phyloP scores from a whole-genome alignment of 1,139 yeast genomes.

The Yarrowia galli region DNA sequence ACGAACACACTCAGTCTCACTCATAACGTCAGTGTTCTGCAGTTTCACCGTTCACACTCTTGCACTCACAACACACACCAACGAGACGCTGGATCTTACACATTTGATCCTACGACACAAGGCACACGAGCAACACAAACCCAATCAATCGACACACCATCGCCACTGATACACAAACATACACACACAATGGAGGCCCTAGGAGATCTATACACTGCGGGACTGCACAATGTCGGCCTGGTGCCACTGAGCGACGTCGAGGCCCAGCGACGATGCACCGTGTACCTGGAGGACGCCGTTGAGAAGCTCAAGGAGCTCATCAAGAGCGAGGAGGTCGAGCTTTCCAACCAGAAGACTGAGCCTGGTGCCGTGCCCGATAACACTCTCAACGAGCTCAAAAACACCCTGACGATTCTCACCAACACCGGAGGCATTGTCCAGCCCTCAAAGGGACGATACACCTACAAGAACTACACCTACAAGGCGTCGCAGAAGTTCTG shows the following conservation, averaged over 20 bases:
- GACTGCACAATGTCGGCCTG: slow-evolving; percentile 25
- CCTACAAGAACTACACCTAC: slow-evolving; percentile 37
- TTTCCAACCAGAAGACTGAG: slow-evolving; percentile 1
- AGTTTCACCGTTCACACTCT: neutral
- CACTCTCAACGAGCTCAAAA: slow-evolving; percentile 35
- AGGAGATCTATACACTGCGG: slow-evolving; percentile 16
- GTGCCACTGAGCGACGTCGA: slow-evolving; percentile 34
- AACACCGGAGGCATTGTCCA: slow-evolving; percentile 28
- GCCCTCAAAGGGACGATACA: slow-evolving; percentile 29
- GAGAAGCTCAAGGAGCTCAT: slow-evolving; percentile 15
- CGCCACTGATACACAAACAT: neutral
- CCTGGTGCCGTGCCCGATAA: slow-evolving; percentile 37
- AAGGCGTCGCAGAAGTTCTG: slow-evolving; percentile 36
- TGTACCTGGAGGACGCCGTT: slow-evolving; percentile 22
- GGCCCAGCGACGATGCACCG: slow-evolving; percentile 31
- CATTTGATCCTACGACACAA: neutral
- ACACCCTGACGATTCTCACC: slow-evolving; percentile 29
- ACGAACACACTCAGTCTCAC: neutral
- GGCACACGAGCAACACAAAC: neutral
- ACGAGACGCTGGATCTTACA: neutral
- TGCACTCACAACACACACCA: neutral
- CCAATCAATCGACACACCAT: neutral
- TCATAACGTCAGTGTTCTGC: neutral
- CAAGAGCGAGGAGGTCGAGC: slow-evolving; percentile 11
- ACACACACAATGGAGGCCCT: slow-evolving; percentile 3